Base-by-base conservation (phyloP, 306 rosid species). In the Inga laurina region DNA sequence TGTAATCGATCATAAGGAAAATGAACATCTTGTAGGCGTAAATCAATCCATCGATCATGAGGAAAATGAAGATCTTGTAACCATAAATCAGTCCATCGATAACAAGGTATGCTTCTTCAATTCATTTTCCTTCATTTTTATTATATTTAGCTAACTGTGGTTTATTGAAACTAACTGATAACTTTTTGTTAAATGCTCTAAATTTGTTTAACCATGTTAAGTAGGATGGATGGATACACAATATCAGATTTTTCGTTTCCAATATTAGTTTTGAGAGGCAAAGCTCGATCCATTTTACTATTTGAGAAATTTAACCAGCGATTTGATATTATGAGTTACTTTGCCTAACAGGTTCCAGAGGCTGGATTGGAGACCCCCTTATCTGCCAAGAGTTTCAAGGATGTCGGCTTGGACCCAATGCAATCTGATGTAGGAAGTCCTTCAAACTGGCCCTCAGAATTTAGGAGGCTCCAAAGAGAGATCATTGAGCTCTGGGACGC, bases 401-500 rank as follows among this genome's bases (percentile, higher is more conserved):
- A 90, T 74, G 75, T 91, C 48, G 95, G 97, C 43, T 84, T 92
- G 92, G 95, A 91, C 88, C 91, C 97, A 18, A 87, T 90, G 79
- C 93, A 79, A 84, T 79, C 73, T 69, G 89, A 91, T 44, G 86
- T 35, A 75, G 91, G 84, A 81, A 91, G 54, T 79, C 72, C 84
- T 85, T 86, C 93, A 87, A 77, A 82, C n/a, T 97, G 97, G 99
- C 85, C 94, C 45, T 88, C 88, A 76, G 94, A 95, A 85, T 95
- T 95, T 80, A 85, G 80, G 85, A 92, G 87, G 88, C 91, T 90
- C 52, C 99, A 92, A 88, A 86, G 86, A 51, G 97, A 93, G 88
- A 90, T 93, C 64, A 77, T 95, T 61, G 92, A 91, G 79, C 91
- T 93, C 44, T 95, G 99, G 98, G 89, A 93, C 77, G 91, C 89